Conservation (phyloP, 192 early-diverging fungal genomes). For the Coemansia sp. region DNA sequence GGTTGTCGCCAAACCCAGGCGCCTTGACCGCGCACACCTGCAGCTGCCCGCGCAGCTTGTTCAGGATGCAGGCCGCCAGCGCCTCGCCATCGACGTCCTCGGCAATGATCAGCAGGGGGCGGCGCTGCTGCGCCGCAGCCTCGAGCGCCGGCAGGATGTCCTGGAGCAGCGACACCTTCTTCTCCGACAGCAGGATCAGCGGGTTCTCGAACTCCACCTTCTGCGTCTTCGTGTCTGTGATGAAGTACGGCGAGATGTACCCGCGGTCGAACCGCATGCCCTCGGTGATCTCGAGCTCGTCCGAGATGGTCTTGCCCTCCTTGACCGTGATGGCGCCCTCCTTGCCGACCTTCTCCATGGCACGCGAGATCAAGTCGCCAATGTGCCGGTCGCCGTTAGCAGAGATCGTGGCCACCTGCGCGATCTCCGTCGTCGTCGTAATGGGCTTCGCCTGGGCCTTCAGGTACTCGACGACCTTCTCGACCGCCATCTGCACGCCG, state of each 20-base stretch:
- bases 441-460: conserved; percentile 87
- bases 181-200: conserved; percentile 94
- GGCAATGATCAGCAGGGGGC: conserved; percentile 95
- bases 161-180: conserved; percentile 94
- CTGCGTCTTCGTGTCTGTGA: conserved; percentile 96
- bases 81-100: conserved; percentile 99
- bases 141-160: conserved; percentile 97
- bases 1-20: conserved; percentile 99
- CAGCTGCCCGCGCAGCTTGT: conserved; percentile 99
- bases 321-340: conserved; percentile 99
- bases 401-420: conserved; percentile 98
- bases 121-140: conserved; percentile 88
- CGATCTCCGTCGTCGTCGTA: conserved; percentile 94
- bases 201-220: conserved; percentile 99
- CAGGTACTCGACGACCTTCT: conserved; percentile 89
- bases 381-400: conserved; percentile 99
- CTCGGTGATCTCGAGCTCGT: conserved; percentile 99
- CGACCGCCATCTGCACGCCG: conserved; percentile 92
- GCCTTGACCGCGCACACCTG: conserved; percentile 98
- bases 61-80: conserved; percentile 97
- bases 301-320: conserved; percentile 99
- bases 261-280: conserved; percentile 99
- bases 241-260: conserved; percentile 99
- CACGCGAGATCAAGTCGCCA: conserved; percentile 93
- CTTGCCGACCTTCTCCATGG: conserved; percentile 99